phyloP scores from a whole-genome alignment of 768 basidiomycete genomes.

The Tephrocybe rancida region DNA sequence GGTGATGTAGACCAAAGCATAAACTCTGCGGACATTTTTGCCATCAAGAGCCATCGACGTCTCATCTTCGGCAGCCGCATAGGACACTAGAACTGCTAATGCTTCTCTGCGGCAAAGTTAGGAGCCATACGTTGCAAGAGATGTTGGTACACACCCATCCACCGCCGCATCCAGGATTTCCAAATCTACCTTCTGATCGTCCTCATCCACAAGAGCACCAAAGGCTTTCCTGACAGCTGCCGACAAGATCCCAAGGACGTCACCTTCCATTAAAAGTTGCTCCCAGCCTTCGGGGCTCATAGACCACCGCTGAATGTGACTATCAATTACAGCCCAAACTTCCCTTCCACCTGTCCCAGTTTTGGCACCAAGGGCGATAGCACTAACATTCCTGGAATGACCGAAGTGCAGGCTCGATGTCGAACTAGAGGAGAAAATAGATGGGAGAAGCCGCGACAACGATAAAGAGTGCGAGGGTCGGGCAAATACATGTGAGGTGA shows the following conservation, averaged over 20 bases:
- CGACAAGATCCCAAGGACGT: conserved; percentile 51
- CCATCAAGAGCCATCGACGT: conserved; percentile 37
- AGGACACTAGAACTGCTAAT: conserved; percentile 67
- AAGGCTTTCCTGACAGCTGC: conserved; percentile 48
- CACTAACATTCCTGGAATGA: conserved; percentile 63
- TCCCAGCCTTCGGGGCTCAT: conserved; percentile 73
- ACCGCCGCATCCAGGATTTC: conserved; percentile 74
- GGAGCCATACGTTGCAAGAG: too few species aligned
- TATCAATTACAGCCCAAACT: conserved; percentile 71
- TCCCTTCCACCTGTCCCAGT: conserved; percentile 49
- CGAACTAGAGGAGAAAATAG: conserved; percentile 44
- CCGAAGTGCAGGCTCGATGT: conserved; percentile 37
- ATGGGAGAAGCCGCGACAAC: conserved; percentile 43
- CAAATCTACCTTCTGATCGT: conserved; percentile 59
- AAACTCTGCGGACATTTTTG: conserved; percentile 58
- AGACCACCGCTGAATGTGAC: conserved; percentile 71
- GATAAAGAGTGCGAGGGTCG: conserved; percentile 49
- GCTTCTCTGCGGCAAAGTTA: conserved; percentile 38
- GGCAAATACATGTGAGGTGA: conserved; percentile 62
- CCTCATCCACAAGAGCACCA: conserved; percentile 32
- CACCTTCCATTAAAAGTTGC: conserved; percentile 57
- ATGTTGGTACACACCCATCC: conserved; percentile 45
- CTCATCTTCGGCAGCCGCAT: conserved; percentile 57
- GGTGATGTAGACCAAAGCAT: conserved; percentile 61
- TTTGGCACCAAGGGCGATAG: conserved; percentile 53